These are phyloP conservation scores for Diversispora epigaea DNA, from an alignment of 192 early-diverging fungal genomes.

Conservation along the genomic window DNA sequence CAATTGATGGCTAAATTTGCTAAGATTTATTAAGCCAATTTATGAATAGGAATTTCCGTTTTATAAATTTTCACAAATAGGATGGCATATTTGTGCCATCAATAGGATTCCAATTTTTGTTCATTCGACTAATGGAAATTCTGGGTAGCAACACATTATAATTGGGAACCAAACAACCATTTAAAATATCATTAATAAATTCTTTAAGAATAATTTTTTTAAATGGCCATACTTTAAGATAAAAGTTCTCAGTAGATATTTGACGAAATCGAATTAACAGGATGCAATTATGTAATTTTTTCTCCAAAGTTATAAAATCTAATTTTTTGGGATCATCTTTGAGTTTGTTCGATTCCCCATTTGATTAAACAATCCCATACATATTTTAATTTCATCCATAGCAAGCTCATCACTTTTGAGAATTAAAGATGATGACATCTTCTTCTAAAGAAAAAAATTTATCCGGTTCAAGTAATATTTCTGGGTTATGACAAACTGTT, in stretches of 20 bases:
- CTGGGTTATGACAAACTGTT: neutral
- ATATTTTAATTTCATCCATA: neutral
- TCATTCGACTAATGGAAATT: no score
- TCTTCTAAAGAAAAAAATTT: no score
- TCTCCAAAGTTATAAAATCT: neutral
- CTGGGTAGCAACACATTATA: neutral
- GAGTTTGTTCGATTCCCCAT: neutral
- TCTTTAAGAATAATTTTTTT: neutral
- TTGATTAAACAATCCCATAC: neutral
- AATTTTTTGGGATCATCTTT: neutral
- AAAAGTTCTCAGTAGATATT: no score
- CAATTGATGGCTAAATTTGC: no score
- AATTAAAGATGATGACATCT: neutral
- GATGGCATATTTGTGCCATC: no score
- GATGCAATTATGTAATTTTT: neutral
- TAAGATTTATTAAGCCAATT: no score
- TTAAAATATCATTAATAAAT: neutral
- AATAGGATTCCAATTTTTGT: no score
- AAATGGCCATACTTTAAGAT: slow-evolving; percentile 8
- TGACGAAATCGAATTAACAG: no score
- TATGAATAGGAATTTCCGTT: no score
- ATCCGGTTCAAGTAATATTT: neutral
- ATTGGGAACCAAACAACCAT: neutral
- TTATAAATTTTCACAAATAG: no score
- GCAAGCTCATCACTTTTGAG: neutral